Base-by-base conservation (phyloP, 352 stramenopile genomes). In the Aphanomyces astaci region DNA sequence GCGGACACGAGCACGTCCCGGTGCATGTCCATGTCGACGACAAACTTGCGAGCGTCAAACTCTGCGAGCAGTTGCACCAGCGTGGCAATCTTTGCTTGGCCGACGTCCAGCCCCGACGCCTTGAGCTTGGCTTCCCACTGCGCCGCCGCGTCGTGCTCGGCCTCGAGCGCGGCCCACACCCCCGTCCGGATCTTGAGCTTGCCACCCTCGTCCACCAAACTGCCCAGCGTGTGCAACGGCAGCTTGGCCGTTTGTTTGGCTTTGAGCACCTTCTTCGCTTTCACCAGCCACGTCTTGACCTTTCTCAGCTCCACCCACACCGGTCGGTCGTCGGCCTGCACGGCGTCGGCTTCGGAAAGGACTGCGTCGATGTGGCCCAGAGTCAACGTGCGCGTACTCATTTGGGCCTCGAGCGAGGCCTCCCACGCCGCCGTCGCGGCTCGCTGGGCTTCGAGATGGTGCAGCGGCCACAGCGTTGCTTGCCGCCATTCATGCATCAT, bases 1-100 rank as follows among this genome's bases (percentile, higher is more conserved):
- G 90, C 93, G n/a, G 94, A 92, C 64, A 95, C 89, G 11, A 98
- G 76, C 32, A 96, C 87, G 36, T 94, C 82, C 10, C 84, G 82
- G 70, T 96, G 86, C 82, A 93, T 93, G 33, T 94, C 83, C 28
- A 96, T 64, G 63, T 96, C 87, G 70, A 96, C 89, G 24, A 94
- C 71, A 7, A 94, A 72, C 31, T 82, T 69, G 7, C 80, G 82
- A 13, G 76, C 82, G 45, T 93, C 82, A 68, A 94, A 96, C 64
- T 96, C 87, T 51, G 89, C 87, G 27, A 94, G 66, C 5, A 96
- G 65, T 0, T 73, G 72, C 22, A 94, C 68, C 39, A 96, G 65
- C 43, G 77, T 81, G 0, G 81, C 79, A 39, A 96, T 88, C 0
- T 84, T 79, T 0, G 87, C 87, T 56, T 94, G 82, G 0, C 87